Conservation (phyloP, 2,329 filamentous ascomycete genomes). For the Diplocarpon mali region DNA sequence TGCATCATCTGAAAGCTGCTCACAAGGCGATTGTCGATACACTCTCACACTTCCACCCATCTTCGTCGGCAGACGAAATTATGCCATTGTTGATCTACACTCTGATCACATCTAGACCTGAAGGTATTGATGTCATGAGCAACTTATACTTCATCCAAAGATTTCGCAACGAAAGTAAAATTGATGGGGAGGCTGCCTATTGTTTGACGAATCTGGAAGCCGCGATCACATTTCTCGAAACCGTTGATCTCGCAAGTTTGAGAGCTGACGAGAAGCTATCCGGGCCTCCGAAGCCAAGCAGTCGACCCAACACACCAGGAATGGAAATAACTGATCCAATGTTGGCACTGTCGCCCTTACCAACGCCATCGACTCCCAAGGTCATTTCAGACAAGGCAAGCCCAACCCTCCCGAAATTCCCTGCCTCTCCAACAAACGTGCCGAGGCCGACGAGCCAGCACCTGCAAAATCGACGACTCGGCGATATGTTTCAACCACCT, state of each 20-base stretch:
- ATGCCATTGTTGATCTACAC: slow-evolving; percentile 95
- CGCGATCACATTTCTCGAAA: slow-evolving; percentile 87
- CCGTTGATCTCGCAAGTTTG: slow-evolving; percentile 83
- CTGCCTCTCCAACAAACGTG: slow-evolving; percentile 21
- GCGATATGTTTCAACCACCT: slow-evolving; percentile 76
- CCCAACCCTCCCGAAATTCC: slow-evolving; percentile 27
- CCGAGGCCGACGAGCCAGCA: slow-evolving; percentile 24
- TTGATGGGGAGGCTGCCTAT: slow-evolving; percentile 91
- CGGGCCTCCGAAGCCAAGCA: slow-evolving; percentile 49
- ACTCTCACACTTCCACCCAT: slow-evolving; percentile 52
- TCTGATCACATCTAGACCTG: slow-evolving; percentile 79
- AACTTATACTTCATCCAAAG: slow-evolving; percentile 91
- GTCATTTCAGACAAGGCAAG: slow-evolving; percentile 19
- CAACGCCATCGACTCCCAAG: slow-evolving; percentile 21
- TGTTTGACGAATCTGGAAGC: slow-evolving; percentile 94
- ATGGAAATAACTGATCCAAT: slow-evolving; percentile 18
- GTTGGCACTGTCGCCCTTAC: slow-evolving; percentile 23
- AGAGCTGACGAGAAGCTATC: slow-evolving; percentile 67
- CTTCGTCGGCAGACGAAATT: slow-evolving; percentile 93
- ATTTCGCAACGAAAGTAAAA: slow-evolving; percentile 74
- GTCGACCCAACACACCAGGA: slow-evolving; percentile 37
- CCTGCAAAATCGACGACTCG: slow-evolving; percentile 63
- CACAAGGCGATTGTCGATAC: slow-evolving; percentile 95
- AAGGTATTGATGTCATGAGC: slow-evolving; percentile 80
- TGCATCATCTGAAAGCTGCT: slow-evolving; percentile 75